Evolutionary conservation across 139 green algal species (phyloP), one percentile per base, ranked within the genome.

Genomic region (Dunaliella sp.): DNA sequence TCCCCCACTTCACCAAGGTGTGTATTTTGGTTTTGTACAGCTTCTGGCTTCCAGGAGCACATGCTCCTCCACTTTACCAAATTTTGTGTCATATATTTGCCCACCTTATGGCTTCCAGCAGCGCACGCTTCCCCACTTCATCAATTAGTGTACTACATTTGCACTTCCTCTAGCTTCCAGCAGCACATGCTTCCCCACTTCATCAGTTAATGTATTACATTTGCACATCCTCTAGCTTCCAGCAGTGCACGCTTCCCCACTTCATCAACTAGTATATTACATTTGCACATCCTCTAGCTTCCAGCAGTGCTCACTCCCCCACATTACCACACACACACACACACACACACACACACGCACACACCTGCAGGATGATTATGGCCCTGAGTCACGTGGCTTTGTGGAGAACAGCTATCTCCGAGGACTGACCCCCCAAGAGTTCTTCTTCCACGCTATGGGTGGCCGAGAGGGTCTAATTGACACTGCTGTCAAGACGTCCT

Each of bases 371-470:
- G 94, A 99, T 88, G 97, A 99, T 90, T 96, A 95, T 65, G 98
- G 98, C 25, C 98, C 98, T 12, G 97, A 99, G 92, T 91, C 87
- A 33, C 87, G 97, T 32, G 98, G 98, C 33, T 99, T 99, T 91
- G 97, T 99, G 80, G 96, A 98, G 86, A 99, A 99, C 93, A 98
- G 95, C 21, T 99, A 99, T 90, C 91, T 99, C 77, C 87, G 93
- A 21, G 97, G 97, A 0, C 93, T 99, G 31, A 98, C 97, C 22
- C 97, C 97, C 31, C 92, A 97, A 93, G 98, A 99, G 94, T 98
- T 99, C 86, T 99, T 99, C 94, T 99, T 99, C 91, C 98, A 99
- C 88, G 97, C 98, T 75, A 99, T 99, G 97, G 97, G 97, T 85
- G 98, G 98, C 30, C 95, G 98, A 3, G 98, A 99, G 93, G 98